Evolutionary conservation across 805 yeast species (phyloP), one percentile per base, ranked within the genome.

Genomic region (Tetrapisispora pingtungensis): DNA sequence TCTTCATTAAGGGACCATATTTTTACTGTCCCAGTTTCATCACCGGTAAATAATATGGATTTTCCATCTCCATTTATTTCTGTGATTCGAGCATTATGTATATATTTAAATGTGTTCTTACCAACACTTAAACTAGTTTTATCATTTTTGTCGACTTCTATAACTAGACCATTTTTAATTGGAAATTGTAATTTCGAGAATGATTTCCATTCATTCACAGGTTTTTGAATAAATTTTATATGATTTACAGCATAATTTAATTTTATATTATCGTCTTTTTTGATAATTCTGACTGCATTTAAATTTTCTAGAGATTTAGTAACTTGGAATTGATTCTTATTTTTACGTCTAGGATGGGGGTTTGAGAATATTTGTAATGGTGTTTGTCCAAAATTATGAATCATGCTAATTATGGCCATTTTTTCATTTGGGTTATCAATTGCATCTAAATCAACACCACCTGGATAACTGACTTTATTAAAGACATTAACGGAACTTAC

Each of bases 371-470:
- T 65, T 52, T 82, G 84, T 40, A 74, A 57, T 1, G 96, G 96
- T 0, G 95, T 87, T 58, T 87, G 96, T 0, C 96, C 96, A 69
- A 87, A 87, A 61, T 87, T 87, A 58, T 88, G 93, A 42, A 87
- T 87, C 53, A 84, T 83, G 1, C 95, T 89, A 19, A 86, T 82
- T 3, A 83, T 72, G 1, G 95, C 90, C 33, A 78, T 69, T 50
- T 80, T 72, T 61, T 87, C 95, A 48, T 74, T 71, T 32, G 79
- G 86, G 56, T 86, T 89, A 47, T 75, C 71, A 45, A 87, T 81
- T 19, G 71, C 71, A 48, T 85, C 95, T 43, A 87, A 65, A 57
- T 87, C 78, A 17, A 84, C 80, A 0, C 89, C 85, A 2, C 96
- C 96, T 43, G 81, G 81, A 57, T 87, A 87, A 45, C 95, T 84